Conservation (phyloP, 2,329 filamentous ascomycete species). For the Chaetomium sp. region DNA sequence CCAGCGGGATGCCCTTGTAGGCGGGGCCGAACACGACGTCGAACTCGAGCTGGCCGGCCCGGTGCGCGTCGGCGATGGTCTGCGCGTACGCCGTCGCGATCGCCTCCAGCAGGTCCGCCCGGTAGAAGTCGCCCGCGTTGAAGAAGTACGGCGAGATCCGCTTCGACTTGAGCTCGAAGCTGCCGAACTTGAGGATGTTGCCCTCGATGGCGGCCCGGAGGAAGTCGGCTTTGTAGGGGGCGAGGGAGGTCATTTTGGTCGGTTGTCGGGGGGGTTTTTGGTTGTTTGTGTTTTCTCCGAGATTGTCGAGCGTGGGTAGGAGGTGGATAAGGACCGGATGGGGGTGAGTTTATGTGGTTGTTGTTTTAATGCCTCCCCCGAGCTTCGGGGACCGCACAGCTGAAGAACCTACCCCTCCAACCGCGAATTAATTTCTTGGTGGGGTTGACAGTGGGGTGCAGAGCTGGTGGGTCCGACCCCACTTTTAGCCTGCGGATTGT, state of each 20-base stretch:
- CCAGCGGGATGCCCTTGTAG: slow-evolving; percentile 96
- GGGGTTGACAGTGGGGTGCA: slow-evolving; percentile 16
- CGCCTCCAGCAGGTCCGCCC: slow-evolving; percentile 72
- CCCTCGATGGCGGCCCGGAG: slow-evolving; percentile 68
- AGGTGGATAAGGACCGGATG: neutral
- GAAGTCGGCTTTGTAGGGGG: slow-evolving; percentile 72
- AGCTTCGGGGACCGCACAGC: neutral
- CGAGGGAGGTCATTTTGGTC: slow-evolving; percentile 49
- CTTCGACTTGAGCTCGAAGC: slow-evolving; percentile 89
- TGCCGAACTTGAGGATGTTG: slow-evolving; percentile 77
- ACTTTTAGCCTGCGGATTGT: neutral
- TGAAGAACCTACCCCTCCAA: slow-evolving; percentile 25
- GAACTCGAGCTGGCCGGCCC: slow-evolving; percentile 55
- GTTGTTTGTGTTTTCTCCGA: neutral
- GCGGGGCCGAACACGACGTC: slow-evolving; percentile 92
- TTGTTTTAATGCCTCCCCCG: neutral
- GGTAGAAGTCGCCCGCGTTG: slow-evolving; percentile 91
- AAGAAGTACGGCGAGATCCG: slow-evolving; percentile 95
- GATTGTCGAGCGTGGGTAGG: neutral
- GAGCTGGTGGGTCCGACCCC: slow-evolving; percentile 5
- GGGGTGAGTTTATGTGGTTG: neutral
- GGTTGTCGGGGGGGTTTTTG: slow-evolving; percentile 4
- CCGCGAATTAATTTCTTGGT: slow-evolving; percentile 27
- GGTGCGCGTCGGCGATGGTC: slow-evolving; percentile 56
- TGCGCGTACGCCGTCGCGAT: slow-evolving; percentile 81